These are phyloP conservation scores for Tympanopsis confertula DNA, from an alignment of 2,329 filamentous ascomycete species.

Conservation along the genomic window DNA sequence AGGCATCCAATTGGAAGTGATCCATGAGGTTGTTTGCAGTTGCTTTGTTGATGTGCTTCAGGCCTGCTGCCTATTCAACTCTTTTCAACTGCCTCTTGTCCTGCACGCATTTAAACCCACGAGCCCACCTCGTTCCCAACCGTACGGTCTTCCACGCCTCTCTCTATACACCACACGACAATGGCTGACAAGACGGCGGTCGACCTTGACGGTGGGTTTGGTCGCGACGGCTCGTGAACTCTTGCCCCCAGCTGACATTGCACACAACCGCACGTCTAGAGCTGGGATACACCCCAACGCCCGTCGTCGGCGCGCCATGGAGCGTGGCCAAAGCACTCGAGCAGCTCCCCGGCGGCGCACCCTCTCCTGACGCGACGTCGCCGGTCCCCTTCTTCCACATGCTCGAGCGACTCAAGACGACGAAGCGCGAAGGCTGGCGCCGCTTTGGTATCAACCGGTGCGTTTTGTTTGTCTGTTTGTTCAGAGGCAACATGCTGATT, in stretches of 20 bases:
- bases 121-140: no score
- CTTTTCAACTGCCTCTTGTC: no score
- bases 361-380: constrained; percentile 44
- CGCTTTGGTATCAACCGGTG: constrained; percentile 65
- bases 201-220: no score
- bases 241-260: neutral
- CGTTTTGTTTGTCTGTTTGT: constrained; percentile 2
- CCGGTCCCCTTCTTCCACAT: constrained; percentile 90
- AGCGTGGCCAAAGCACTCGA: constrained; percentile 51
- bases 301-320: constrained; percentile 36
- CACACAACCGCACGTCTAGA: constrained; percentile 11
- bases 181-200: no score
- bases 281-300: constrained; percentile 19
- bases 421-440: constrained; percentile 89
- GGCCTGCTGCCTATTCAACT: no score
- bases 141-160: no score
- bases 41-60: no score
- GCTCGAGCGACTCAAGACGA: constrained; percentile 87
- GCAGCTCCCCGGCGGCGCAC: constrained; percentile 29
- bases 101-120: no score
- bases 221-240: neutral
- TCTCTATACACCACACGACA: no score
- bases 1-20: no score
- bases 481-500: constrained; percentile 1
- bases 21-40: no score